Percentiles rank a stretch among this genome's conserved stretches.
These are phyloP conservation scores for Podospora comata DNA, from an alignment of 495 filamentous ascomycete genomes.

Conservation along the genomic window DNA sequence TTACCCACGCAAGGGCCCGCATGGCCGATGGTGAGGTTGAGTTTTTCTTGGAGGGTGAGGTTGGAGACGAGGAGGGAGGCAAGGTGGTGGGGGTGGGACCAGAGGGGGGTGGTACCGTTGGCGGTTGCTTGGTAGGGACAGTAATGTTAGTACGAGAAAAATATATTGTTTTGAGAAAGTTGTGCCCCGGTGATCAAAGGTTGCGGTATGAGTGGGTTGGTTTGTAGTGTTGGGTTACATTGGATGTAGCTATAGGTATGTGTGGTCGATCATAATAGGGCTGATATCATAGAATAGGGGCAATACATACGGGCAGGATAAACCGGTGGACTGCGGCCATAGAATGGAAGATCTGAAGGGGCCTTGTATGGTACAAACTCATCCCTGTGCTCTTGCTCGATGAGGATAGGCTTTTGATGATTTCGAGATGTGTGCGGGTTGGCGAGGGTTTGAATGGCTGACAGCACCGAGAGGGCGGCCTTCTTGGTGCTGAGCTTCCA, in stretches of 20 bases:
- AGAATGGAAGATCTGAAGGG: constrained; percentile 30
- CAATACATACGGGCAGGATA: constrained; percentile 49
- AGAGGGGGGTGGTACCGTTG: constrained; percentile 45
- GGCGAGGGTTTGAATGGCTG: constrained; percentile 9
- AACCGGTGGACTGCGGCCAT: constrained; percentile 44
- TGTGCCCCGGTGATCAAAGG: not conserved
- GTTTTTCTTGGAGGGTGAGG: constrained; percentile 42
- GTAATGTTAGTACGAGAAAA: not conserved
- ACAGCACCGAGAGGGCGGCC: constrained; percentile 22
- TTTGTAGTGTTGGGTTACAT: not conserved
- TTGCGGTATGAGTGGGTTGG: not conserved
- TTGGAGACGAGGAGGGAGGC: constrained; percentile 36
- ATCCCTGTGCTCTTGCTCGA: not conserved
- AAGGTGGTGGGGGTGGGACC: constrained; percentile 35
- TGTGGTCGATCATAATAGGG: not conserved
- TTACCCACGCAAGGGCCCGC: constrained; percentile 49
- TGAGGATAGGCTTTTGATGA: not conserved
- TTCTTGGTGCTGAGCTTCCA: constrained; percentile 19
- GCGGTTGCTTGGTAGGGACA: constrained; percentile 34
- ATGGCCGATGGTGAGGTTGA: constrained; percentile 31
- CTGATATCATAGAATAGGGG: not conserved
- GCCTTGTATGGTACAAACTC: not conserved
- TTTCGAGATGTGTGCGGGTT: not conserved
- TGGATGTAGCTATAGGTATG: not conserved
- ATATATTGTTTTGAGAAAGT: not conserved